Conservation (phyloP, 192 early-diverging fungal genomes). For the Coemansia sp. region DNA sequence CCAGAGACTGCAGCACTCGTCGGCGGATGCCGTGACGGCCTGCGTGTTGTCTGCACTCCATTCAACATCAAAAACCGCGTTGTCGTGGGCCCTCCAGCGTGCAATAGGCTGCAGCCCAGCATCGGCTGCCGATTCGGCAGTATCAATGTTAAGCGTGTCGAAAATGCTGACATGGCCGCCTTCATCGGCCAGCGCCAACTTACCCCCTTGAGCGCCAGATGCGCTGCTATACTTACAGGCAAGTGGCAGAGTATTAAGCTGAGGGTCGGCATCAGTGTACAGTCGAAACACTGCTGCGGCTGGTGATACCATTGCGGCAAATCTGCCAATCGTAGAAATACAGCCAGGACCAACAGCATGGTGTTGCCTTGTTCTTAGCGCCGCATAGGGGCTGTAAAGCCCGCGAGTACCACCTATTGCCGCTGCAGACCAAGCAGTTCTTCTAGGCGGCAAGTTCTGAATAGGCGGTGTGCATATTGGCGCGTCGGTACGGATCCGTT, state of each 20-base stretch:
- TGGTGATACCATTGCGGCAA: conserved; percentile 31
- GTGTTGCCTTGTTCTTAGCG: conserved; percentile 12
- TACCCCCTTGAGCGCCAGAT: neutral
- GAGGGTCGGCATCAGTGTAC: conserved; percentile 12
- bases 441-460: neutral
- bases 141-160: conserved; percentile 13
- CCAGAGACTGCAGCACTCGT: conserved; percentile 70
- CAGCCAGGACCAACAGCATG: conserved; percentile 1
- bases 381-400: conserved; percentile 8
- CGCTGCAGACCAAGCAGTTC: neutral
- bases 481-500: conserved; percentile 4
- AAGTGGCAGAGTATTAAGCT: conserved; percentile 23
- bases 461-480: neutral
- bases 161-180: conserved; percentile 36
- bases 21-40: conserved; percentile 74
- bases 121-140: neutral
- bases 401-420: neutral
- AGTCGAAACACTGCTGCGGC: conserved; percentile 24
- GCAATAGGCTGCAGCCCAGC: conserved; percentile 14
- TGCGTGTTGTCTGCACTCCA: conserved; percentile 71
- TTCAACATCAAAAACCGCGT: conserved; percentile 78
- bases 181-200: conserved; percentile 45
- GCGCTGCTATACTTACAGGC: conserved; percentile 41
- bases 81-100: conserved; percentile 64
- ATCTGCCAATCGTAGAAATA: conserved; percentile 18